These are phyloP conservation scores for Phytopythium montanum DNA, from an alignment of 352 stramenopile genomes.

Conservation along the genomic window DNA sequence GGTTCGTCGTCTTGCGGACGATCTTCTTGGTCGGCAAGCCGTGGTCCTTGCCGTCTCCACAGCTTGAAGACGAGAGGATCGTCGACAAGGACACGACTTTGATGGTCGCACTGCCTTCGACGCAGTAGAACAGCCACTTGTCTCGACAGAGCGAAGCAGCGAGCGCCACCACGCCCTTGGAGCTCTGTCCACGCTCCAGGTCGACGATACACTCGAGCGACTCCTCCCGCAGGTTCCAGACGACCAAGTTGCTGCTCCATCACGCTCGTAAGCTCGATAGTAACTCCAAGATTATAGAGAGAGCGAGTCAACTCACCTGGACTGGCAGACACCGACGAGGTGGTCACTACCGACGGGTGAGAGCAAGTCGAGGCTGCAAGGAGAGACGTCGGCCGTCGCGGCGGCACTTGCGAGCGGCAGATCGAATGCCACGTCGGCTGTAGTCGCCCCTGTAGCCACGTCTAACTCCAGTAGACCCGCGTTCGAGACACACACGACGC, in stretches of 20 bases:
- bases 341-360: conserved; percentile 37
- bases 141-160: conserved; percentile 52
- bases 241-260: conserved; percentile 30
- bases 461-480: conserved; percentile 67
- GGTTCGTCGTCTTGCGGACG: conserved; percentile 57
- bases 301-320: conserved; percentile 10
- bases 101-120: conserved; percentile 75
- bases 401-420: conserved; percentile 27
- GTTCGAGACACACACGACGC: conserved; percentile 50
- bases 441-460: conserved; percentile 37
- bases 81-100: conserved; percentile 18
- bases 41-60: conserved; percentile 27
- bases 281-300: not conserved
- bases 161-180: conserved; percentile 48
- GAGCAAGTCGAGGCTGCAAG: conserved; percentile 41
- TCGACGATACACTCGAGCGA: conserved; percentile 61
- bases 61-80: conserved; percentile 9
- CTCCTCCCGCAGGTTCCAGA: conserved; percentile 65
- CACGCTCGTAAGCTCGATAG: not conserved
- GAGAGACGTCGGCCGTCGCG: not conserved
- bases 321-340: conserved; percentile 57
- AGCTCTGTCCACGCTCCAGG: conserved; percentile 45
- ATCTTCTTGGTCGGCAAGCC: conserved; percentile 57
- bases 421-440: conserved; percentile 67
- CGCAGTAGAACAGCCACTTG: conserved; percentile 66